Percentiles rank a stretch among this genome's conserved stretches.
Evolutionary conservation across 805 yeast genomes (phyloP).

Genomic region (Lipomyces chichibuensis): DNA sequence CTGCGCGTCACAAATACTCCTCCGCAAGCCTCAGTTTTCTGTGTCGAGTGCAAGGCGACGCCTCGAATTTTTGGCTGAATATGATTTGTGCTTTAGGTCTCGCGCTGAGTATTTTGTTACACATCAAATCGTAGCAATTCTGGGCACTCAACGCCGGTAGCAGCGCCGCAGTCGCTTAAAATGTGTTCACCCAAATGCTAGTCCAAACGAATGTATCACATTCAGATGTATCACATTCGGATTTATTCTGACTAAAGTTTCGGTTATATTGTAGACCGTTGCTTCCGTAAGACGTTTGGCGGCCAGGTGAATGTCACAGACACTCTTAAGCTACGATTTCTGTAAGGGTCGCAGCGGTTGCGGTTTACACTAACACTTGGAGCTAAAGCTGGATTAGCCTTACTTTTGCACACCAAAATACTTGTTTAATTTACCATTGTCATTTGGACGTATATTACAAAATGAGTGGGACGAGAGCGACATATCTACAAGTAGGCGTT

Average conservation of each 20-base stretch:
- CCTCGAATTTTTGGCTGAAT: neutral
- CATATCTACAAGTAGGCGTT: neutral
- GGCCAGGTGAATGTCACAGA: neutral
- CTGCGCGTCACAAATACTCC: slow-evolving; percentile 1
- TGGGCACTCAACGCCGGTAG: neutral
- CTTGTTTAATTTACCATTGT: neutral
- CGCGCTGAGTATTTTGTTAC: neutral
- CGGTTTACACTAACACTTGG: too few species aligned
- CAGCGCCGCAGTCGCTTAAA: neutral
- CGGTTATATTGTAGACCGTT: neutral
- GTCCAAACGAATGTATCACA: slow-evolving; percentile 1
- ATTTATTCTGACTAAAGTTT: neutral
- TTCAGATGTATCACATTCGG: slow-evolving; percentile 12
- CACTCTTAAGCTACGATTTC: neutral
- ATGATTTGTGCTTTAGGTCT: neutral
- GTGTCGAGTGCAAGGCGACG: neutral
- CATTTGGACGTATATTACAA: neutral
- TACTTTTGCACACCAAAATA: too few species aligned
- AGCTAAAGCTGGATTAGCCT: too few species aligned
- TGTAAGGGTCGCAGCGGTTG: neutral
- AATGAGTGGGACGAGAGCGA: neutral
- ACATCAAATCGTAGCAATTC: neutral
- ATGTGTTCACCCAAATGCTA: slow-evolving; percentile 1
- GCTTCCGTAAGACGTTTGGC: neutral
- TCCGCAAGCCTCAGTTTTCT: neutral